A percentile compares a stretch with the other conserved stretches of the same genome.
Evolutionary conservation across 2,329 filamentous ascomycete genomes (phyloP).

Genomic region (Cladosporium velox): DNA sequence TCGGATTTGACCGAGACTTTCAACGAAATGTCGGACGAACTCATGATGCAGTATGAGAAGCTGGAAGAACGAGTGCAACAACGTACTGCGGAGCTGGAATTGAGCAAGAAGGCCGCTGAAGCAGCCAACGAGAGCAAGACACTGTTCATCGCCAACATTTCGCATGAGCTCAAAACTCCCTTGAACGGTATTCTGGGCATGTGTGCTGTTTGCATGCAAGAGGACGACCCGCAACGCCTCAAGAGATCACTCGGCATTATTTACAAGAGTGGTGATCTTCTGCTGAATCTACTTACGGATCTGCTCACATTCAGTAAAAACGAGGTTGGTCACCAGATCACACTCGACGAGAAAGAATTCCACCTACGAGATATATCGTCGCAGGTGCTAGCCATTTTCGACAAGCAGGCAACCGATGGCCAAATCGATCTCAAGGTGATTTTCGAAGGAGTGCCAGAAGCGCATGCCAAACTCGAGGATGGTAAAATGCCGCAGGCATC

Average conservation of each 20-base stretch:
- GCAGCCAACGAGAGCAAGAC: conserved; percentile 98
- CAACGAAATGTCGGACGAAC: conserved; percentile 91
- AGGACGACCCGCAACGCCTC: conserved; percentile 74
- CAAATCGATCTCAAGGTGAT: conserved; percentile 71
- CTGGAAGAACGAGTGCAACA: conserved; percentile 83
- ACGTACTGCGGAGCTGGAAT: conserved; percentile 79
- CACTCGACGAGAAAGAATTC: conserved; percentile 82
- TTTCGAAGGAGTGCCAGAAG: conserved; percentile 57
- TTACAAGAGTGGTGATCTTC: conserved; percentile 82
- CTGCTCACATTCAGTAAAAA: conserved; percentile 93
- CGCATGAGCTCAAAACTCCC: conserved; percentile 84
- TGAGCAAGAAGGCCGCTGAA: conserved; percentile 88
- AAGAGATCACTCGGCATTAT: conserved; percentile 84
- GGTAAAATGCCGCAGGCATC: conserved; percentile 28
- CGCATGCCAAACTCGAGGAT: background rate
- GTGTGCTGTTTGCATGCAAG: conserved; percentile 90
- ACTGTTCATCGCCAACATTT: conserved; percentile 93
- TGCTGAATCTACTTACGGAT: conserved; percentile 85
- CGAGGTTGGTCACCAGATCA: conserved; percentile 82
- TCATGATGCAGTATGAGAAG: conserved; percentile 80
- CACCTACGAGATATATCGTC: conserved; percentile 78
- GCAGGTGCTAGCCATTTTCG: conserved; percentile 83
- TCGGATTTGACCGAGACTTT: conserved; percentile 83
- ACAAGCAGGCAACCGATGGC: conserved; percentile 82
- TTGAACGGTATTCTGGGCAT: conserved; percentile 95